Evolutionary conservation across 352 stramenopile genomes (phyloP), one percentile per base, ranked within the genome.

Genomic region (Blastocystis sp.): DNA sequence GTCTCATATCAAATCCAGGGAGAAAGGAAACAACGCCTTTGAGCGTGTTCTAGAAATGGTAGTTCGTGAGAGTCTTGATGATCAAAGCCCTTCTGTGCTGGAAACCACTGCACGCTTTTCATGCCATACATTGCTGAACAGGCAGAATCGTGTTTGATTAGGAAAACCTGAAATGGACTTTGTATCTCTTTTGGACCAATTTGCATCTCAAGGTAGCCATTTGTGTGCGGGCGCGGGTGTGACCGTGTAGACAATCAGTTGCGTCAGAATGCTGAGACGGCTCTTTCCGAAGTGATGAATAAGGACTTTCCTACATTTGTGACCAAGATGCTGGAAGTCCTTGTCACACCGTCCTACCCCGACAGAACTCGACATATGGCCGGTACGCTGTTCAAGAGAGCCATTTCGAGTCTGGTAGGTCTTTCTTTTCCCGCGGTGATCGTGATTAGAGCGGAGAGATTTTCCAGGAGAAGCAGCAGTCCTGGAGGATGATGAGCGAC

Each of bases 391-490:
- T 84, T 84, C 42, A 84, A 84, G 48, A 28, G 52, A 43, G 38
- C 74, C 38, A 84, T 84, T 69, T 84, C 74, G 1, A 52, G 74
- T 64, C 52, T 84, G 0, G 74, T 84, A 84, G 34, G 28, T 54
- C 17, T 34, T 43, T 68, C 69, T 3, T 52, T 11, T 4, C 60
- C 69, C 9, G 7, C n/a, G 9, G 2, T 61, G 1, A 52, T 19
- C 28, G 57, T 24, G 65, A 45, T 45, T 52, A 84, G 74, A 84
- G 57, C 21, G 74, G 52, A 52, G 57, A 66, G 21, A 68, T 66
- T 70, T 57, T 84, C 0, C 3, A 84, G 38, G 24, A 84, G 48
- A 84, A 68, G 3, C 74, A 84, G 28, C 17, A 38, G 17, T 43
- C 28, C 34, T 84, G 74, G 74, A 69, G 60, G 21, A 21, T 28